Evolutionary conservation across 2,329 filamentous ascomycete species (phyloP), one percentile per base, ranked within the genome.

Genomic region (Uncinocarpus reesii): DNA sequence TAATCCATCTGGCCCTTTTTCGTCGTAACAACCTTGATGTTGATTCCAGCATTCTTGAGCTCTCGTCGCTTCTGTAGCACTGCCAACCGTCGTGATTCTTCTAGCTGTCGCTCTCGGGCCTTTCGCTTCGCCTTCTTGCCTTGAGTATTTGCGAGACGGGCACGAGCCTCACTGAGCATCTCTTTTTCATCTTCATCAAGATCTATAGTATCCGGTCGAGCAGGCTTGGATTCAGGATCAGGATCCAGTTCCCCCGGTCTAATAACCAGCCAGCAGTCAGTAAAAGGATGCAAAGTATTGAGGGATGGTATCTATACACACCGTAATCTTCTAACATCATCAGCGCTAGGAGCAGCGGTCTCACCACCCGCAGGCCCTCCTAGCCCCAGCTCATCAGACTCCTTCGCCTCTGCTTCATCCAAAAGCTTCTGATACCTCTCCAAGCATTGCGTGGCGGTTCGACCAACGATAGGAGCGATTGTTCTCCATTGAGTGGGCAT

Each of bases 401-500:
- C 92, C 55, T 84, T 80, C 57, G 89, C 82, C 65, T 98, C 92
- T 29, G 92, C 90, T 65, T 98, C 92, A 62, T 98, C 92, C 43
- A 98, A 76, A 45, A 98, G 78, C 66, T 90, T 94, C 68, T 96
- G 89, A 65, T 98, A 98, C 51, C 92, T 83, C 70, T 96, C 92
- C 54, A 96, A 78, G 63, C 92, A 98, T 70, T 96, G 92, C 55
- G 92, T 96, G 41, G 92, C 92, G 37, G 92, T 96, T 61, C 92
- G 81, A 56, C 92, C 92, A 59, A 98, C 89, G 57, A 96, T 90
- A 48, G 92, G 89, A 50, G 92, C 90, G 62, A 98, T 96, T 41
- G 92, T 96, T 61, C 92, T 84, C 92, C 92, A 98, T 78, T 98
- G 92, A 23, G 90, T 96, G 49, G 92, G 92, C 83, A 98, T 95